Percentiles rank a stretch among this genome's conserved stretches.
Conservation (phyloP, 805 yeast genomes). For the Jamesozyma hellenica region DNA sequence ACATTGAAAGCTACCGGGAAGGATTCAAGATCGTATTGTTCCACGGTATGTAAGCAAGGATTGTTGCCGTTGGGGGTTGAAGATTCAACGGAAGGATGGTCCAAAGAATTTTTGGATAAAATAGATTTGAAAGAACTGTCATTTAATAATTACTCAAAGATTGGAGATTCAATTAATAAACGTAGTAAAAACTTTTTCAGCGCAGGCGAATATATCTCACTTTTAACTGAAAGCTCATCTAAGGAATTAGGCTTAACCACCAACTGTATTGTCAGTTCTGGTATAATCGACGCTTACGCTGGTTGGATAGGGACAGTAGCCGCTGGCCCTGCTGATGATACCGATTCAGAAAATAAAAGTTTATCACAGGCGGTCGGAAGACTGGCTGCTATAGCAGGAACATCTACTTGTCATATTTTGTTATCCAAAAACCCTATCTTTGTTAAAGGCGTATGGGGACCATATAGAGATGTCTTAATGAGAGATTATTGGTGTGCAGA, state of each 20-base stretch:
- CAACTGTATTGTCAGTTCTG: slow-evolving; percentile 79
- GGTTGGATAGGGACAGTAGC: slow-evolving; percentile 99
- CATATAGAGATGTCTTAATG: slow-evolving; percentile 88
- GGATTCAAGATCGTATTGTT: slow-evolving; percentile 80
- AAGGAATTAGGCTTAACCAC: slow-evolving; percentile 73
- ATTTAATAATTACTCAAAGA: slow-evolving; percentile 61
- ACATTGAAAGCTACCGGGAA: slow-evolving; percentile 85
- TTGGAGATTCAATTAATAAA: slow-evolving; percentile 65
- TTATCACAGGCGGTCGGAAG: slow-evolving; percentile 66
- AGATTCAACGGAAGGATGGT: slow-evolving; percentile 82
- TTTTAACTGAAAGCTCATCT: slow-evolving; percentile 57
- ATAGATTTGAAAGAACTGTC: slow-evolving; percentile 70
- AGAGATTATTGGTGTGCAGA: slow-evolving; percentile 90
- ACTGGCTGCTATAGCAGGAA: slow-evolving; percentile 96
- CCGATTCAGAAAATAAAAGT: slow-evolving; percentile 34
- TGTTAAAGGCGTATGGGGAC: slow-evolving; percentile 98
- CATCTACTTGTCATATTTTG: slow-evolving; percentile 93
- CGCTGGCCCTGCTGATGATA: slow-evolving; percentile 55
- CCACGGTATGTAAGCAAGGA: slow-evolving; percentile 93
- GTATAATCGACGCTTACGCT: slow-evolving; percentile 95
- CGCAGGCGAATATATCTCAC: slow-evolving; percentile 87
- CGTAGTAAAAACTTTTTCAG: slow-evolving; percentile 45
- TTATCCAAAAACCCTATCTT: slow-evolving; percentile 76
- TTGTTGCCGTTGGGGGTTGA: slow-evolving; percentile 89
- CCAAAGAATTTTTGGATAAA: slow-evolving; percentile 56